Evolutionary conservation across 1,139 yeast species (phyloP).

Genomic region (Yamadazyma atlantica): DNA sequence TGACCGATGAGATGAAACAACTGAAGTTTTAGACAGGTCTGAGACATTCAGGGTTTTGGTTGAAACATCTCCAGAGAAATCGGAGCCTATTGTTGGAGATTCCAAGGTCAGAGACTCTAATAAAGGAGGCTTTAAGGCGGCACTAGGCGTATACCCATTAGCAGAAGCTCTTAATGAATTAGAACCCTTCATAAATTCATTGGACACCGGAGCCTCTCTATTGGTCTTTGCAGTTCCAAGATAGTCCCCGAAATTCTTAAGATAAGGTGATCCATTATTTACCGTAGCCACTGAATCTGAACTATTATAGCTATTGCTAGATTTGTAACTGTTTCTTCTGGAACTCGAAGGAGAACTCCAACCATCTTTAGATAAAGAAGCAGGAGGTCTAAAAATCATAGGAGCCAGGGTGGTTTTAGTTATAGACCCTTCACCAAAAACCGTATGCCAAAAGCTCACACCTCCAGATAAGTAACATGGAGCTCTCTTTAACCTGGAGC

Average conservation of each 20-base stretch:
- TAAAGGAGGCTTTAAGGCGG: constrained; percentile 12
- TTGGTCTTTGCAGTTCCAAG: constrained; percentile 34
- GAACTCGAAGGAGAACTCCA: constrained; percentile 12
- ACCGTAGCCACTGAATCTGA: constrained; percentile 7
- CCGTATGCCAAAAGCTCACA: constrained; percentile 36
- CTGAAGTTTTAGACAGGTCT: too few species aligned
- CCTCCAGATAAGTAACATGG: constrained; percentile 46
- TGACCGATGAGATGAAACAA: background rate
- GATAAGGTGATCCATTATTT: constrained; percentile 25
- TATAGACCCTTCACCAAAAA: constrained; percentile 31
- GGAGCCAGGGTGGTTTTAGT: constrained; percentile 17
- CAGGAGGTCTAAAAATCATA: constrained; percentile 23
- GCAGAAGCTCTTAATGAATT: constrained; percentile 1
- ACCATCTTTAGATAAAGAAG: constrained; percentile 21
- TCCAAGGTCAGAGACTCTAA: too few species aligned
- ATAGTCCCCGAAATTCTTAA: constrained; percentile 41
- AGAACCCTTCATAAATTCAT: constrained; percentile 8
- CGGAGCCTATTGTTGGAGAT: background rate
- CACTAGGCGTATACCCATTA: constrained; percentile 10
- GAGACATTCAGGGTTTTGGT: too few species aligned
- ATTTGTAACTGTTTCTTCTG: constrained; percentile 13
- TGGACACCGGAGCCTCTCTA: constrained; percentile 20
- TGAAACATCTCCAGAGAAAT: constrained; percentile 2
- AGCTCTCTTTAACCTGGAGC: constrained; percentile 31
- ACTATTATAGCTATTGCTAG: constrained; percentile 4